Conservation (phyloP, 331 rosid species). For the Stylosanthes scabra region DNA sequence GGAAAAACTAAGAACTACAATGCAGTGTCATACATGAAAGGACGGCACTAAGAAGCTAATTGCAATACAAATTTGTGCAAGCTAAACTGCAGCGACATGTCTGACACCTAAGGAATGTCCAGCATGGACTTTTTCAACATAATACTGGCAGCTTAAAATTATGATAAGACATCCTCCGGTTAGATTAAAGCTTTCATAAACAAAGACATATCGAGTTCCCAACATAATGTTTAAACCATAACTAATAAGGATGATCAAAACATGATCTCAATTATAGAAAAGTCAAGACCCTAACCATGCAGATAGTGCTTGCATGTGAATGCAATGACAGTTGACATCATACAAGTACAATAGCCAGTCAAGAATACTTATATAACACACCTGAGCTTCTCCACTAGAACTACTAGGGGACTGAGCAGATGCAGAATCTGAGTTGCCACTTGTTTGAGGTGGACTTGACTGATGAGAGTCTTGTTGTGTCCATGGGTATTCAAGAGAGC, state of each 20-base stretch:
- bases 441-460: constrained; percentile 94
- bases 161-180: not conserved
- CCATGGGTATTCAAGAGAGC: constrained; percentile 73
- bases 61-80: not conserved
- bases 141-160: constrained; percentile 37
- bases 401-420: constrained; percentile 93
- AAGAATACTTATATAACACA: constrained; percentile 23
- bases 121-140: constrained; percentile 5
- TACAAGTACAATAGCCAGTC: constrained; percentile 23
- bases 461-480: constrained; percentile 75
- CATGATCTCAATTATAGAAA: constrained; percentile 24
- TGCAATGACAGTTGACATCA: constrained; percentile 7
- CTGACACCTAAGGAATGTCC: constrained; percentile 17
- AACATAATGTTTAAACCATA: not conserved
- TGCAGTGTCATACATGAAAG: constrained; percentile 32
- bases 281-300: constrained; percentile 16
- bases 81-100: not conserved
- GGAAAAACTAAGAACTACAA: constrained; percentile 18
- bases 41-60: not conserved
- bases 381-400: constrained; percentile 87
- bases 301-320: not conserved
- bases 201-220: not conserved
- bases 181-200: constrained; percentile 3
- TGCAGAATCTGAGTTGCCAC: constrained; percentile 92
- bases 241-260: constrained; percentile 9